Percentiles rank a stretch among this genome's conserved stretches.
Evolutionary conservation across 2,329 filamentous ascomycete genomes (phyloP).

Genomic region (Pyrenophora teres): DNA sequence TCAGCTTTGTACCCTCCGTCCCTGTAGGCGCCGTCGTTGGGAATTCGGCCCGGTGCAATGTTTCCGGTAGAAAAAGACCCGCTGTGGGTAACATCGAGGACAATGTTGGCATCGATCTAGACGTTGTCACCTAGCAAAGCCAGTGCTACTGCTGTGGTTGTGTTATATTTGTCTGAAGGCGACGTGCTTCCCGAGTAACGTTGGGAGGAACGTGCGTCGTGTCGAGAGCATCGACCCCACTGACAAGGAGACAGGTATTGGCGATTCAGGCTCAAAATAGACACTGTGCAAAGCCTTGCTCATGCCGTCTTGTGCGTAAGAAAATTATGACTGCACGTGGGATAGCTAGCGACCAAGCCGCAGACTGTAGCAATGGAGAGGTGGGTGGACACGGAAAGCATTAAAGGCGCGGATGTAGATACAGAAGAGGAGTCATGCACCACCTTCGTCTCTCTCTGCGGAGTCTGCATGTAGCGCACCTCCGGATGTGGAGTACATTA

Average conservation of each 20-base stretch:
- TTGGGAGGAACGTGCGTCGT: not conserved
- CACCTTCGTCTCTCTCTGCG: not conserved
- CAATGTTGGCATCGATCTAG: not conserved
- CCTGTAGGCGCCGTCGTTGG: conserved; percentile 4
- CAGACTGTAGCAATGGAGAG: not conserved
- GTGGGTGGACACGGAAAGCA: not conserved
- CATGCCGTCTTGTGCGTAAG: not conserved
- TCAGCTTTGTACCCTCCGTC: conserved; percentile 9
- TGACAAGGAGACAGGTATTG: not conserved
- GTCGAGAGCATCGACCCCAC: not conserved
- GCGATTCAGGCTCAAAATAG: not conserved
- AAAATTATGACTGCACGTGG: not conserved
- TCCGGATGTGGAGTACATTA: conserved; percentile 5
- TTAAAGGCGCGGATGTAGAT: not conserved
- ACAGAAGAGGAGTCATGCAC: not conserved
- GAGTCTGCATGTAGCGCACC: not conserved
- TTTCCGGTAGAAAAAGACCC: conserved; percentile 28
- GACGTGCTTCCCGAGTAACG: not conserved
- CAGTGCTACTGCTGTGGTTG: conserved; percentile 1
- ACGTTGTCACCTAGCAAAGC: not conserved
- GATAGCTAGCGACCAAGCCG: conserved; percentile 1
- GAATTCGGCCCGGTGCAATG: conserved; percentile 13
- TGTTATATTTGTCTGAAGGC: not conserved
- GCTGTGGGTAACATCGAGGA: conserved; percentile 17
- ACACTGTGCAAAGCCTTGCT: not conserved